Evolutionary conservation across 1,139 yeast species (phyloP), one percentile per base, ranked within the genome.

Genomic region (Yamadazyma trypodendri): DNA sequence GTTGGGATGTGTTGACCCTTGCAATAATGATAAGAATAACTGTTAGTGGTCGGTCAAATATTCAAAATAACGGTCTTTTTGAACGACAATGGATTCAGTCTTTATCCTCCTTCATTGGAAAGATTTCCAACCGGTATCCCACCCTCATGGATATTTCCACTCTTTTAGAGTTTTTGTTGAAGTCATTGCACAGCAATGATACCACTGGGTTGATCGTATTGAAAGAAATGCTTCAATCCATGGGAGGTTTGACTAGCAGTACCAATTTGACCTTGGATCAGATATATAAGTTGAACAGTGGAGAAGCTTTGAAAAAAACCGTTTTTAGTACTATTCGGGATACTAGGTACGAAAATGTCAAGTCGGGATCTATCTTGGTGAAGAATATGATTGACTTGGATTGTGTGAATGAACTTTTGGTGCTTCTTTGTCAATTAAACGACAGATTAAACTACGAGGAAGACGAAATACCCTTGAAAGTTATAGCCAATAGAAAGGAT

Each of bases 41-140:
- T 1, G 60, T 68, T 0, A 63, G 81, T 1, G 86, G 84, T 10
- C 70, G 96, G 58, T 65, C 78, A 3, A 72, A 82, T 20, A 67
- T 83, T 28, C 96, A 88, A 58, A 71, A 61, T 13, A 92, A 89
- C 60, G 97, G 97, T 4, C 64, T 90, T 42, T 79, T 81, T 50
- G 94, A 86, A 44, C 72, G 87, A 15, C 83, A 79, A 54, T 92
- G 97, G 97, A 75, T 88, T 25, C 95, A 83, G 53, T 81, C 88
- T 22, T 60, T 84, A 20, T 74, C 89, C 0, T 64, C 76, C 2
- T 84, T 84, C 48, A 72, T 83, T 40, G 89, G 90, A 2, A 78
- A 79, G 41, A 59, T 83, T 5, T 78, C 83, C 28, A 77, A 70
- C 41, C 58, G 65, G 8, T 78, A 80, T 49, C 70, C 77, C 0